Base-by-base conservation (phyloP, 495 filamentous ascomycete genomes). In the Sordaria brevicollis region DNA sequence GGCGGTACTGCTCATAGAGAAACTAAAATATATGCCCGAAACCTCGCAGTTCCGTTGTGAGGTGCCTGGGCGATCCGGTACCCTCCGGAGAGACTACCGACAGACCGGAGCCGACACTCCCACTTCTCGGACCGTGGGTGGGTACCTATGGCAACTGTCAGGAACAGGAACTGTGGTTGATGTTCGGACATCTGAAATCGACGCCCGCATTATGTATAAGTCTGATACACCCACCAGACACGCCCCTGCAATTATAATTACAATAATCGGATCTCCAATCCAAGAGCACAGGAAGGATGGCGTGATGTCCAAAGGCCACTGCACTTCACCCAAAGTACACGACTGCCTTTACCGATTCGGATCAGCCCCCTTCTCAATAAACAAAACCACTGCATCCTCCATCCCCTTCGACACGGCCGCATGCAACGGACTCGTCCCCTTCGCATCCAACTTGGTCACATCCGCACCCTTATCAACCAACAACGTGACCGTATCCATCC, bases 281-380 rank as follows among this genome's bases (percentile, higher is more conserved):
- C 36, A 4, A 13, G 15, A 11, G 11, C 1, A 13, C 36, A 37
- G 36, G 36, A n/a, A 38, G 13, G 3, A 17, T 38, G 13, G 37
- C 13, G n/a, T n/a, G n/a, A n/a, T n/a, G n/a, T n/a, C n/a, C n/a
- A n/a, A n/a, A n/a, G n/a, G n/a, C n/a, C n/a, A n/a, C n/a, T n/a
- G n/a, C n/a, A n/a, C n/a, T n/a, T n/a, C n/a, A n/a, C 37, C 0
- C 11, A 15, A 38, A 38, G 13, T 15, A 38, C 3, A 36, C 35
- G 35, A 9, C 31, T 7, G n/a, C 8, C 17, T 35, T 71, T 62
- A 75, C 41, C 62, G 43, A 33, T 77, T 77, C 2, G 75, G 75
- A 37, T 78, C 76, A 37, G 75, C 75, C 0, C 76, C 76, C 11
- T 69, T 67, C 43, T 78, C 76, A 35, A 77, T 77, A 8, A 77